Conservation (phyloP, 2,329 filamentous ascomycete genomes). For the Nemania sp. region DNA sequence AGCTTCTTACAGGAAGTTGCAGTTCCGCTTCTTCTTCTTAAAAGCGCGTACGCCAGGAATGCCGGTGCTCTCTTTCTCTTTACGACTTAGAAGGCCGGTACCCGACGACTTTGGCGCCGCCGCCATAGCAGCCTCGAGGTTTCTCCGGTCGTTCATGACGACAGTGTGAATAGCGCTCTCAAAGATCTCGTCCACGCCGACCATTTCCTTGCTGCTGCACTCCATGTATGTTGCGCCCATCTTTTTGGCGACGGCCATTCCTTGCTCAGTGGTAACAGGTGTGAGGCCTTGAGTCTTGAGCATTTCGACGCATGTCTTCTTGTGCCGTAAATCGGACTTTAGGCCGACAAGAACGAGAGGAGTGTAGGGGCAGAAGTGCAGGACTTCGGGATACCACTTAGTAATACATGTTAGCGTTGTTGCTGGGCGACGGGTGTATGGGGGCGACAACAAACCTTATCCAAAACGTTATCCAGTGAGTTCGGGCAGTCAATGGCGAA, state of each 20-base stretch:
- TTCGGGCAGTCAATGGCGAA: conserved; percentile 99
- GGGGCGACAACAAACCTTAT: conserved; percentile 77
- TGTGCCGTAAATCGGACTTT: conserved; percentile 95
- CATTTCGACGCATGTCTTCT: conserved; percentile 97
- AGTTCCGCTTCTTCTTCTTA: conserved; percentile 88
- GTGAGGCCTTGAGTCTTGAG: conserved; percentile 98
- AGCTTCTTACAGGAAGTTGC: conserved; percentile 74
- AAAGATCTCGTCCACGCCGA: conserved; percentile 96
- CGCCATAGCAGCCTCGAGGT: conserved; percentile 64
- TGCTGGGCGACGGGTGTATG: conserved; percentile 10
- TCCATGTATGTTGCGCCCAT: conserved; percentile 98
- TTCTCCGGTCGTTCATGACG: conserved; percentile 81
- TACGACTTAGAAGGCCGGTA: conserved; percentile 44
- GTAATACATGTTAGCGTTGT: conserved; percentile 8
- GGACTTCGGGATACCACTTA: conserved; percentile 96
- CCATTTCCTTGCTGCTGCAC: conserved; percentile 98
- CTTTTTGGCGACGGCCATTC: conserved; percentile 85
- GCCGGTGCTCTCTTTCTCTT: conserved; percentile 52
- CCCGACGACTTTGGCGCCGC: conserved; percentile 51
- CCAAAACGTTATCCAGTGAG: conserved; percentile 97
- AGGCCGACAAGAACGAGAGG: conserved; percentile 95
- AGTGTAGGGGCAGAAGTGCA: conserved; percentile 98
- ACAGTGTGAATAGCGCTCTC: conserved; percentile 90
- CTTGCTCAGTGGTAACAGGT: conserved; percentile 92
- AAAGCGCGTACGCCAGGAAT: conserved; percentile 60